Evolutionary conservation across 2,329 filamentous ascomycete genomes (phyloP).

Genomic region (Ascochyta pisi): DNA sequence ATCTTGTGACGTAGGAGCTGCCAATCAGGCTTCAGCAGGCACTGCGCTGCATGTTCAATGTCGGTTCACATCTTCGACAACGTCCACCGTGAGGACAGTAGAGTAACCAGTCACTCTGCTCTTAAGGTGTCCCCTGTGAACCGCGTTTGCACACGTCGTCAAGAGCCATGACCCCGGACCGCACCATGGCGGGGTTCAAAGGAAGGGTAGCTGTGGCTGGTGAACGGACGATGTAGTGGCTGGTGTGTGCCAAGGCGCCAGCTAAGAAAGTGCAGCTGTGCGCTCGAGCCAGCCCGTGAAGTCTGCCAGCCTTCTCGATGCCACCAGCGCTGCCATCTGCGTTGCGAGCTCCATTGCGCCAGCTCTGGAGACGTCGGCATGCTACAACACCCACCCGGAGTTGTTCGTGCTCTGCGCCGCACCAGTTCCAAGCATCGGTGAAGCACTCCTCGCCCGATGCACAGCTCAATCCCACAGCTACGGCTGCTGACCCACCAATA

Average conservation of each 20-base stretch:
- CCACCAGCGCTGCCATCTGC: slow-evolving; percentile 35
- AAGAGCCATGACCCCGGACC: background rate
- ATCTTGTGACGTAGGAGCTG: slow-evolving; percentile 36
- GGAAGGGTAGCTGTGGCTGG: slow-evolving; percentile 2
- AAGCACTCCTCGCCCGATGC: slow-evolving; percentile 28
- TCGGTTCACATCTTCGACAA: background rate
- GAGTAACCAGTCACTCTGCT: background rate
- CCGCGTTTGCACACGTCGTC: background rate
- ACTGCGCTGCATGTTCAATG: background rate
- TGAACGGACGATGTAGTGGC: background rate
- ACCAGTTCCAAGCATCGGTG: slow-evolving; percentile 33
- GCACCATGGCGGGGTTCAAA: slow-evolving; percentile 9
- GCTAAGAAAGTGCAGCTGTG: slow-evolving; percentile 28
- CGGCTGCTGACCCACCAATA: slow-evolving; percentile 43
- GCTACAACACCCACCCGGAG: slow-evolving; percentile 15
- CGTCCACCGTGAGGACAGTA: background rate
- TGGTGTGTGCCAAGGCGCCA: slow-evolving; percentile 35
- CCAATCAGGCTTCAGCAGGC: slow-evolving; percentile 32
- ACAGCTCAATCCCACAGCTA: slow-evolving; percentile 38
- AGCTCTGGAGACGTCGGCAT: slow-evolving; percentile 17
- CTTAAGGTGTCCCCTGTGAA: background rate
- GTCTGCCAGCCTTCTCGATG: slow-evolving; percentile 38
- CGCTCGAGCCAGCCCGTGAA: slow-evolving; percentile 18
- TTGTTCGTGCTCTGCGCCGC: slow-evolving; percentile 47
- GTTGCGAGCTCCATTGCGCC: slow-evolving; percentile 13